Evolutionary conservation across 2,329 filamentous ascomycete genomes (phyloP).

Genomic region (Fusarium duplospermum): DNA sequence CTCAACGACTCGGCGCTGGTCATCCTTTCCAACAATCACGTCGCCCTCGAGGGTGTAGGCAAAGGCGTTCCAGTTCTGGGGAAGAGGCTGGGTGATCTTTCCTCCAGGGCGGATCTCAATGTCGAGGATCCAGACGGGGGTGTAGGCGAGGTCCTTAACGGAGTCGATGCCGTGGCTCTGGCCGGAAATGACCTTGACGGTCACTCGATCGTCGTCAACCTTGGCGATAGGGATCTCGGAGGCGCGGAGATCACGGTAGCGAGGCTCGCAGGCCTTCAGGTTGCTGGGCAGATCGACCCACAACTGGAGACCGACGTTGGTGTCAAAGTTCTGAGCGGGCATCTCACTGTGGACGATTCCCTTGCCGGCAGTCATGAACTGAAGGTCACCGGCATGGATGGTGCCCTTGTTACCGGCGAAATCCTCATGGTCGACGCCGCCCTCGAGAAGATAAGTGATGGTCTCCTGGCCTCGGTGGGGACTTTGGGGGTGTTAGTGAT

Average conservation of each 20-base stretch:
- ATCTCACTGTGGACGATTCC: constrained; percentile 98
- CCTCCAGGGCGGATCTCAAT: constrained; percentile 84
- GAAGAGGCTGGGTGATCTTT: constrained; percentile 78
- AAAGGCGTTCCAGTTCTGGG: constrained; percentile 89
- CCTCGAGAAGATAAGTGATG: constrained; percentile 90
- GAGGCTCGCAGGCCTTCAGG: constrained; percentile 89
- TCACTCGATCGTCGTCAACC: constrained; percentile 77
- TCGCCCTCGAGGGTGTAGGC: constrained; percentile 85
- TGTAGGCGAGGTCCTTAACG: constrained; percentile 91
- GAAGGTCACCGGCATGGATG: constrained; percentile 87
- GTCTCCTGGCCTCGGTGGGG: constrained; percentile 84
- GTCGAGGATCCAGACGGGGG: constrained; percentile 96
- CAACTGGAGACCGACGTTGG: constrained; percentile 90
- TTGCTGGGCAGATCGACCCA: constrained; percentile 91
- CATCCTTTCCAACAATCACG: constrained; percentile 69
- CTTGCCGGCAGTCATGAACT: constrained; percentile 96
- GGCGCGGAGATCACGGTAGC: constrained; percentile 87
- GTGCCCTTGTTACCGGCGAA: constrained; percentile 88
- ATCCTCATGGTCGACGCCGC: constrained; percentile 91
- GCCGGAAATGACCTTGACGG: constrained; percentile 91
- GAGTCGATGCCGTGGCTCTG: constrained; percentile 86
- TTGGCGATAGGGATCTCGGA: constrained; percentile 82
- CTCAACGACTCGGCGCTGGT: constrained; percentile 64
- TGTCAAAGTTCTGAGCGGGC: constrained; percentile 81
- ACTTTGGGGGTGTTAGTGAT: constrained; percentile 27